Percentiles rank a stretch among this genome's conserved stretches.
Evolutionary conservation across 139 green algal genomes (phyloP).

Genomic region (Microglena sp.): DNA sequence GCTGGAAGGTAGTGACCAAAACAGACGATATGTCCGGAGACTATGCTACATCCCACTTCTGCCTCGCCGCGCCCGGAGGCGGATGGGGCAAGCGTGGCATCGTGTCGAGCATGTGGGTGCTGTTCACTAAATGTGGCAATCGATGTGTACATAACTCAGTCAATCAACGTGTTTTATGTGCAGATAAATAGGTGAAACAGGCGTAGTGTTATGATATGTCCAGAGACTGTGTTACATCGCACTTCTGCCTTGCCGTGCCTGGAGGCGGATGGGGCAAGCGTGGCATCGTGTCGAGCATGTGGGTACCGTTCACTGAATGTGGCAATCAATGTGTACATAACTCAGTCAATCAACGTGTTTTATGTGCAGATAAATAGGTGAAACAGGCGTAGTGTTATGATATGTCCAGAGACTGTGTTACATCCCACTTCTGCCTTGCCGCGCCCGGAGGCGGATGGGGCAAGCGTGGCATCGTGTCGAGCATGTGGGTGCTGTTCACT

Average conservation of each 20-base stretch:
- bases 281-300: constrained; percentile 34
- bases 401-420: constrained; percentile 19
- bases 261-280: constrained; percentile 38
- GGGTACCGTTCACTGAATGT: no score
- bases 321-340: no score
- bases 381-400: no score
- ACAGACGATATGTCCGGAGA: constrained; percentile 29
- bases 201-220: no score
- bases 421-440: constrained; percentile 23
- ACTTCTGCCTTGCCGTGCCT: constrained; percentile 29
- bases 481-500: constrained; percentile 30
- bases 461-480: constrained; percentile 34
- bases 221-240: constrained; percentile 17
- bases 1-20: constrained; percentile 22
- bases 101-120: constrained; percentile 24
- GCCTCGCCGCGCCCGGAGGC: constrained; percentile 27
- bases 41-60: constrained; percentile 24
- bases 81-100: constrained; percentile 41
- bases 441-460: constrained; percentile 32
- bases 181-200: no score
- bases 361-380: no score
- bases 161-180: no score
- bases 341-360: no score
- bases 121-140: no score
- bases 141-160: no score